Evolutionary conservation across 345 rosid genomes (phyloP).

Genomic region (Corymbia maculata): DNA sequence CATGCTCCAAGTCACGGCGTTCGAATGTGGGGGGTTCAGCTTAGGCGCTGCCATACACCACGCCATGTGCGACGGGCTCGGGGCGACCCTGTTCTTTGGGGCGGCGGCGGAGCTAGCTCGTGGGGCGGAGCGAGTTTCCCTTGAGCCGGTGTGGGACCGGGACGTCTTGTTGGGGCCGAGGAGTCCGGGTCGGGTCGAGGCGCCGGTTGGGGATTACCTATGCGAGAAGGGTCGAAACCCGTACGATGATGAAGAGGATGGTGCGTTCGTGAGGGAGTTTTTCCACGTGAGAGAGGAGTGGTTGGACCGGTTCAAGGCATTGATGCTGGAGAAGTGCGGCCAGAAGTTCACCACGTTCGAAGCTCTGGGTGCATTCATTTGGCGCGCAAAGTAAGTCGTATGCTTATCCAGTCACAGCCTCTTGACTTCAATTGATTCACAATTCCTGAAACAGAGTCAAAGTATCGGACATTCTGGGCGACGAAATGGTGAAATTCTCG

Average conservation of each 20-base stretch:
- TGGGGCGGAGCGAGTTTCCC: constrained; percentile 28
- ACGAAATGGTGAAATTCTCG: constrained; percentile 52
- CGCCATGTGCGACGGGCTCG: constrained; percentile 67
- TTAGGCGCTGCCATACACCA: constrained; percentile 69
- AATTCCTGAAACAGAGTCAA: neutral
- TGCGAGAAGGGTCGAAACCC: constrained; percentile 28
- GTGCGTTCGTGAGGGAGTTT: constrained; percentile 35
- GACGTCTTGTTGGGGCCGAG: constrained; percentile 52
- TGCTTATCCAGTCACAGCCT: rapidly evolving
- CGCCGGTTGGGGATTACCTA: constrained; percentile 40
- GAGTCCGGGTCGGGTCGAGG: constrained; percentile 43
- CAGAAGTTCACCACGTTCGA: constrained; percentile 70
- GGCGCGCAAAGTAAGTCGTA: constrained; percentile 79
- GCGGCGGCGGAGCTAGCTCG: constrained; percentile 65
- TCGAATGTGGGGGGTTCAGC: constrained; percentile 67
- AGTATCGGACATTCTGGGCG: constrained; percentile 24
- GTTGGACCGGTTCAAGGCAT: constrained; percentile 46
- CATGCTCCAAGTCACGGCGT: constrained; percentile 57
- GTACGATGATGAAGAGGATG: constrained; percentile 23
- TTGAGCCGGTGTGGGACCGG: constrained; percentile 66
- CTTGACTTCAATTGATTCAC: neutral
- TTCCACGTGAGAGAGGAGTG: constrained; percentile 59
- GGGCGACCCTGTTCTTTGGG: constrained; percentile 73
- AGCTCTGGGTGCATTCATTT: constrained; percentile 75
- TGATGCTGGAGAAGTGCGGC: constrained; percentile 43